Evolutionary conservation across 768 basidiomycete genomes (phyloP).

Genomic region (Calocybe indica): DNA sequence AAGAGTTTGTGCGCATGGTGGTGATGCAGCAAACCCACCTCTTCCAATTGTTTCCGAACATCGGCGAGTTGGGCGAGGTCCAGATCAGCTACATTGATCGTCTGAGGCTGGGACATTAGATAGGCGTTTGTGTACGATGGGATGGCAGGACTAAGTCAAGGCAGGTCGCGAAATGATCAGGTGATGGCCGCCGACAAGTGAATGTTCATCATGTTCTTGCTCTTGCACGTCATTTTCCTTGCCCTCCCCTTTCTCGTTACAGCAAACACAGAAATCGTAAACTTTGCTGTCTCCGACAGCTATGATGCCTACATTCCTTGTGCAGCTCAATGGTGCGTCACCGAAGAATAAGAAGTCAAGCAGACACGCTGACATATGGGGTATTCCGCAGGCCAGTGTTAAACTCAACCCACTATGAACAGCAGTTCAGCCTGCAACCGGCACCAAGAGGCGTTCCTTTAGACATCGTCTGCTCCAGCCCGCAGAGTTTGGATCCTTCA

Average conservation of each 20-base stretch:
- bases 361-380: neutral
- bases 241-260: constrained; percentile 11
- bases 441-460: constrained; percentile 33
- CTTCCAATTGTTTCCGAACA: constrained; percentile 88
- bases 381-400: constrained; percentile 32
- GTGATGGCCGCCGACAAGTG: too few species aligned
- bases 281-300: constrained; percentile 34
- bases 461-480: constrained; percentile 27
- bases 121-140: neutral
- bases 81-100: constrained; percentile 77
- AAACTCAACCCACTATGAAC: constrained; percentile 21
- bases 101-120: constrained; percentile 41
- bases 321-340: constrained; percentile 22
- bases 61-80: constrained; percentile 83
- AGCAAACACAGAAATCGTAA: constrained; percentile 65
- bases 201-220: neutral
- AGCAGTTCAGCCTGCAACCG: constrained; percentile 32
- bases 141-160: neutral
- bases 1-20: constrained; percentile 1
- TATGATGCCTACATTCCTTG: constrained; percentile 13
- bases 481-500: constrained; percentile 9
- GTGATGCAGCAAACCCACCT: constrained; percentile 41
- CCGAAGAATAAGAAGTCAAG: neutral
- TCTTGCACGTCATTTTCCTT: constrained; percentile 3
- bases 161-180: too few species aligned